Conservation (phyloP, 2,329 filamentous ascomycete genomes). For the Cyclaneusma minus region DNA sequence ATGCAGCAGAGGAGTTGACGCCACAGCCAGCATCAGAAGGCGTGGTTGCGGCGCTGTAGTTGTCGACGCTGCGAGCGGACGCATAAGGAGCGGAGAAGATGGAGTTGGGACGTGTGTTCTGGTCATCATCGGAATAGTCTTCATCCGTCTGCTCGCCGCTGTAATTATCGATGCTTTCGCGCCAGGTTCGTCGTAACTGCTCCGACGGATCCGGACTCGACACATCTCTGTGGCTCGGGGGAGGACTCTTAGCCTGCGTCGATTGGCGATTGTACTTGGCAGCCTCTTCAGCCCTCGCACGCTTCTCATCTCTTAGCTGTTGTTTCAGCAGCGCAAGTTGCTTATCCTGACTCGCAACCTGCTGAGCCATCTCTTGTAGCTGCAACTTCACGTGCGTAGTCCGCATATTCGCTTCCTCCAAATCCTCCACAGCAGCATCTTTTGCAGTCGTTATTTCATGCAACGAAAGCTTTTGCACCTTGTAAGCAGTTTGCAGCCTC, state of each 20-base stretch:
- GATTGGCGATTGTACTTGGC: too few species aligned
- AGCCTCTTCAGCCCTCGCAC: conserved; percentile 15
- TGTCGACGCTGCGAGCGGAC: too few species aligned
- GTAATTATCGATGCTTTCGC: conserved; percentile 7
- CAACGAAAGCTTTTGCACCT: conserved; percentile 31
- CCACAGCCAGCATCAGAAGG: too few species aligned
- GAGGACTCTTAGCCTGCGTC: not conserved
- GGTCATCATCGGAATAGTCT: too few species aligned
- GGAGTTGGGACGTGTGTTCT: too few species aligned
- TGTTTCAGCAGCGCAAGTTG: conserved; percentile 32
- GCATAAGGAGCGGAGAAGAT: too few species aligned
- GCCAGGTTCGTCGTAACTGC: conserved; percentile 5
- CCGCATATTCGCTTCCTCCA: conserved; percentile 37
- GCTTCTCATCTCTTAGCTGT: conserved; percentile 36
- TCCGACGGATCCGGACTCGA: too few species aligned
- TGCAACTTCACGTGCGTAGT: conserved; percentile 39
- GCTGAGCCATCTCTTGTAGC: conserved; percentile 40
- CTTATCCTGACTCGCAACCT: conserved; percentile 36
- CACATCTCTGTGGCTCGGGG: too few species aligned
- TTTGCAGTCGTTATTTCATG: conserved; percentile 35
- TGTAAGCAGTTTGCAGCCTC: conserved; percentile 43
- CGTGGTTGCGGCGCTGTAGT: too few species aligned
- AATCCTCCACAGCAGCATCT: conserved; percentile 36
- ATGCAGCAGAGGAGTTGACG: too few species aligned
- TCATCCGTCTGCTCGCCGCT: conserved; percentile 1